These are phyloP conservation scores for Alternaria arborescens DNA, from an alignment of 2,329 filamentous ascomycete species.

Conservation along the genomic window DNA sequence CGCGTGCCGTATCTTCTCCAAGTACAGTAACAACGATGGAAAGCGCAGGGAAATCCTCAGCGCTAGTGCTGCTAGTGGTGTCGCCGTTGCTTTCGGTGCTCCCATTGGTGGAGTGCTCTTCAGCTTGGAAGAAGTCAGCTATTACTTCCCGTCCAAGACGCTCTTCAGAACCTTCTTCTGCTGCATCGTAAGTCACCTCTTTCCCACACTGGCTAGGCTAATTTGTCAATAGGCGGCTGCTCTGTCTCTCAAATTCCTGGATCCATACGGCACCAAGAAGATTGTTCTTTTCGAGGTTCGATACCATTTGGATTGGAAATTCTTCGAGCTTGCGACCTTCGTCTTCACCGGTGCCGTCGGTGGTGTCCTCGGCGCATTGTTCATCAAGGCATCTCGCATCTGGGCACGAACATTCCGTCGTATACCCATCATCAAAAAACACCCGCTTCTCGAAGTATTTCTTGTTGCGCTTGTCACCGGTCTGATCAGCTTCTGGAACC, in stretches of 20 bases:
- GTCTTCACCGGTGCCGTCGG: constrained; percentile 86
- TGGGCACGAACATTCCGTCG: constrained; percentile 92
- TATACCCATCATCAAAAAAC: constrained; percentile 79
- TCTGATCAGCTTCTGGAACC: constrained; percentile 90
- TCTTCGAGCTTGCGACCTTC: constrained; percentile 88
- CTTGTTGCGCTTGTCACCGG: constrained; percentile 88
- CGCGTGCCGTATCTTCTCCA: constrained; percentile 88
- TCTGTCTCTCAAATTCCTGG: constrained; percentile 89
- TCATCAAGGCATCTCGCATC: constrained; percentile 91
- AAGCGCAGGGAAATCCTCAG: constrained; percentile 95
- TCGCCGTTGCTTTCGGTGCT: constrained; percentile 93
- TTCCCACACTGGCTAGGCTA: constrained; percentile 15
- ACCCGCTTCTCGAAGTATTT: constrained; percentile 86
- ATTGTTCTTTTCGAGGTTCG: constrained; percentile 96
- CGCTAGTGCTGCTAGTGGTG: constrained; percentile 87
- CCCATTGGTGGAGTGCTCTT: constrained; percentile 91
- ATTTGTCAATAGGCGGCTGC: constrained; percentile 66
- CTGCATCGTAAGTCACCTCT: constrained; percentile 72
- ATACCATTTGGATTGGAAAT: constrained; percentile 89
- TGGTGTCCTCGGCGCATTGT: constrained; percentile 84
- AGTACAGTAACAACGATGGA: constrained; percentile 93
- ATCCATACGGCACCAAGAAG: constrained; percentile 95
- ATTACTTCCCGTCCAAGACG: constrained; percentile 97
- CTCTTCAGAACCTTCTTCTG: constrained; percentile 98
- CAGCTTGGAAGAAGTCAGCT: constrained; percentile 92